A percentile compares a stretch with the other conserved stretches of the same genome.
Evolutionary conservation across 176 grass and related monocot genomes (phyloP).

Genomic region (Oryza punctata): DNA sequence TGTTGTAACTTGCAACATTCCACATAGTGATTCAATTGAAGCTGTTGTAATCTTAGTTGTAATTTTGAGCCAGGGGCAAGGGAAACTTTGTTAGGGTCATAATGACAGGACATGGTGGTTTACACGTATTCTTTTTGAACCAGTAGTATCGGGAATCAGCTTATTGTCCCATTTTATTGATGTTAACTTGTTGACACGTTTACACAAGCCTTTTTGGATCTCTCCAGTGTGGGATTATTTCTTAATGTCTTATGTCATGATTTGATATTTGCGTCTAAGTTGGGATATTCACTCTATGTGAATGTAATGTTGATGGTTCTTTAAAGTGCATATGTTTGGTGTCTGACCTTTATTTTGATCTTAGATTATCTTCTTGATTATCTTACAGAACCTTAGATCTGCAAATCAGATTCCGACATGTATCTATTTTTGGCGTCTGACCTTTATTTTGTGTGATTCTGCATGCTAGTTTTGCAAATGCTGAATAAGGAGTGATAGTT

Average conservation of each 20-base stretch:
- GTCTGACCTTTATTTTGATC: too few relatives aligned
- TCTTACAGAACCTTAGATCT: neutral
- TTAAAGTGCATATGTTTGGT: neutral
- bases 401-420: neutral
- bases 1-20: neutral
- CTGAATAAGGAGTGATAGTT: neutral
- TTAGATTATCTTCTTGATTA: neutral
- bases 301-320: neutral
- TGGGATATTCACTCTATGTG: neutral
- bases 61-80: neutral
- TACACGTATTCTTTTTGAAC: too few relatives aligned
- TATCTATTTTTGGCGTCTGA: neutral
- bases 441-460: slow-evolving; percentile 2
- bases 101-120: slow-evolving; percentile 18
- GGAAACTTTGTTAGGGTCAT: slow-evolving; percentile 42
- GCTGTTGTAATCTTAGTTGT: slow-evolving; percentile 29
- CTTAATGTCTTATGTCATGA: neutral
- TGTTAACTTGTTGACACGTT: too few relatives aligned
- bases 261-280: neutral
- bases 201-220: too few relatives aligned
- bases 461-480: neutral
- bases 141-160: too few relatives aligned
- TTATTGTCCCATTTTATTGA: too few relatives aligned
- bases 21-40: slow-evolving; percentile 12
- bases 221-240: too few relatives aligned